These are phyloP conservation scores for Lachnellula subtilissima DNA, from an alignment of 2,329 filamentous ascomycete species.

Conservation along the genomic window DNA sequence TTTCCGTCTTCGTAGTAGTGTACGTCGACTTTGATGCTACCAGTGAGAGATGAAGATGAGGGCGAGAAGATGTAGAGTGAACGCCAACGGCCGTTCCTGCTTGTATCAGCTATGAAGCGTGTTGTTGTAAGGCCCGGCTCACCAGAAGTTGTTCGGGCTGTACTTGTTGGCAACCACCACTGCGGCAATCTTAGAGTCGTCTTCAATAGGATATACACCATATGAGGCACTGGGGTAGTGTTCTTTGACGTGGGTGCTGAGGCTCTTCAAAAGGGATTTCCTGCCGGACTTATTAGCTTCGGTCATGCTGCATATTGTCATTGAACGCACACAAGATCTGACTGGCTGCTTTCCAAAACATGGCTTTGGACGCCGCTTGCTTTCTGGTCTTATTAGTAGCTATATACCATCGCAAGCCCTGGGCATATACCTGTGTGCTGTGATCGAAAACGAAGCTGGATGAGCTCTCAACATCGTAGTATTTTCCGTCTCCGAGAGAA, in stretches of 20 bases:
- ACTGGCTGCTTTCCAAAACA: slow-evolving; percentile 68
- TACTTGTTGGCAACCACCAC: slow-evolving; percentile 94
- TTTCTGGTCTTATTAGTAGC: slow-evolving; percentile 50
- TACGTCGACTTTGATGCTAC: slow-evolving; percentile 86
- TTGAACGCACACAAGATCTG: slow-evolving; percentile 68
- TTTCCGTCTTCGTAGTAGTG: slow-evolving; percentile 99
- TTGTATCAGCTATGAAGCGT: slow-evolving; percentile 1
- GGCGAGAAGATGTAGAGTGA: slow-evolving; percentile 78
- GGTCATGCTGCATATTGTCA: background rate
- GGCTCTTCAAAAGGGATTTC: slow-evolving; percentile 75
- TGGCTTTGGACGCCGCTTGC: slow-evolving; percentile 78
- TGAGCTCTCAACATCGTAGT: slow-evolving; percentile 85
- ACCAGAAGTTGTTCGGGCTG: slow-evolving; percentile 97
- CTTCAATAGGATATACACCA: slow-evolving; percentile 75
- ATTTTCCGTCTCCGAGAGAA: slow-evolving; percentile 71
- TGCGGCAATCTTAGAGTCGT: slow-evolving; percentile 72
- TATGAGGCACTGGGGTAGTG: slow-evolving; percentile 81
- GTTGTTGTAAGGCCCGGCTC: slow-evolving; percentile 21
- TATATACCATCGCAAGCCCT: background rate
- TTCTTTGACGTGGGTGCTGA: slow-evolving; percentile 73
- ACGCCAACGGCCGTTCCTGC: slow-evolving; percentile 92
- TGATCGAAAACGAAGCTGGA: slow-evolving; percentile 90
- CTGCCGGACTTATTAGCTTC: slow-evolving; percentile 39
- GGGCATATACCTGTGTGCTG: slow-evolving; percentile 57
- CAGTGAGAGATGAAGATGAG: slow-evolving; percentile 62